Conservation (phyloP, 352 stramenopile species). For the Globisporangium rhizosaccharum region DNA sequence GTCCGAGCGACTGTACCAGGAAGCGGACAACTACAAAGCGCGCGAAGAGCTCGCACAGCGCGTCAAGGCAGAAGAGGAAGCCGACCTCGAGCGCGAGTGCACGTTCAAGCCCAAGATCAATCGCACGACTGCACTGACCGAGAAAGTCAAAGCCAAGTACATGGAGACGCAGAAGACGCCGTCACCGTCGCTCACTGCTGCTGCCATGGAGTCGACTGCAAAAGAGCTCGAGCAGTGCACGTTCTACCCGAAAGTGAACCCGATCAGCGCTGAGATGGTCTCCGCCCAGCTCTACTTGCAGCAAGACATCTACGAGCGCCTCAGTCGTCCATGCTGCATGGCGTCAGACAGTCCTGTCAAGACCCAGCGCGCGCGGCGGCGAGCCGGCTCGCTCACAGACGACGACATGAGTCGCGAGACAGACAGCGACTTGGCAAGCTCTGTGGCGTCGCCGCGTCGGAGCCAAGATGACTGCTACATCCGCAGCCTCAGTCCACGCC, state of each 20-base stretch:
- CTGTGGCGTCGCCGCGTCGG: conserved; percentile 17
- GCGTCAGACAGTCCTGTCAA: conserved; percentile 10
- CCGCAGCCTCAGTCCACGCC: conserved; percentile 14
- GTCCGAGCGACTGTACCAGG: conserved; percentile 70
- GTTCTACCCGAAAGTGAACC: conserved; percentile 75
- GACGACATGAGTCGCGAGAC: conserved; percentile 17
- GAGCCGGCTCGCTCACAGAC: conserved; percentile 13
- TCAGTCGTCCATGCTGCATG: conserved; percentile 55
- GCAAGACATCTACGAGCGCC: conserved; percentile 81
- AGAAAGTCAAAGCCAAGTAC: conserved; percentile 78
- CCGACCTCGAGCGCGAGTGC: conserved; percentile 62
- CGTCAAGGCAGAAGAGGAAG: conserved; percentile 66
- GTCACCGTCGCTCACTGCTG: conserved; percentile 37
- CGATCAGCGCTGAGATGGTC: conserved; percentile 67
- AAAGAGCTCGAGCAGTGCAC: conserved; percentile 73
- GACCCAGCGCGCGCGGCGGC: conserved; percentile 10
- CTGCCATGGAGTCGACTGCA: conserved; percentile 48
- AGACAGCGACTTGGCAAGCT: conserved; percentile 13
- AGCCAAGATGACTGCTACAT: conserved; percentile 61
- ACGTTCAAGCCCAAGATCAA: conserved; percentile 75
- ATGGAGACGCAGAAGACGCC: conserved; percentile 34
- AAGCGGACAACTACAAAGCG: conserved; percentile 69
- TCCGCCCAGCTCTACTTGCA: conserved; percentile 81
- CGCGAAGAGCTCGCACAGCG: conserved; percentile 59
- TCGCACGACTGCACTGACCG: conserved; percentile 22